Conservation (phyloP, 805 yeast genomes). For the Ascoidea asiatica region DNA sequence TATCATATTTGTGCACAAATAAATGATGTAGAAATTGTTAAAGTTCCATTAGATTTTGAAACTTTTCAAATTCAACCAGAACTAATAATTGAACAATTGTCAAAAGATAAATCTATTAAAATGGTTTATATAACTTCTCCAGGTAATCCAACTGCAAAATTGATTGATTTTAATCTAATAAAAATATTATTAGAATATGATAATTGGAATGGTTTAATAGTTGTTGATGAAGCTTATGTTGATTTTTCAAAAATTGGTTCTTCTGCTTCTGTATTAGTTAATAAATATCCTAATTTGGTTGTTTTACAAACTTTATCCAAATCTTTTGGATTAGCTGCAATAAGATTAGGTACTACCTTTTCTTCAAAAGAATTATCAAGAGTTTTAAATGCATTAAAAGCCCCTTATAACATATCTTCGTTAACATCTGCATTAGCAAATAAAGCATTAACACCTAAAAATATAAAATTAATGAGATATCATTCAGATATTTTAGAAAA, state of each 20-base stretch:
- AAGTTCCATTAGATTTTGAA: slow-evolving; percentile 58
- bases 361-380: slow-evolving; percentile 45
- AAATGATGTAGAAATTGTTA: slow-evolving; percentile 70
- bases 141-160: slow-evolving; percentile 87
- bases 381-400: slow-evolving; percentile 80
- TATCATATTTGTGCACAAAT: slow-evolving; percentile 82
- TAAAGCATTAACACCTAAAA: slow-evolving; percentile 51
- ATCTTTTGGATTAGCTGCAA: slow-evolving; percentile 93
- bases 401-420: slow-evolving; percentile 87
- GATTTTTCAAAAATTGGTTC: slow-evolving; percentile 65
- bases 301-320: slow-evolving; percentile 89
- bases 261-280: slow-evolving; percentile 68
- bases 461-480: slow-evolving; percentile 44
- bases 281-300: slow-evolving; percentile 67
- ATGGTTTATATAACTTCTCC: slow-evolving; percentile 83
- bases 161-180: slow-evolving; percentile 36
- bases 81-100: slow-evolving; percentile 36
- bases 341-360: slow-evolving; percentile 75
- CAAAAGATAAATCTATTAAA: slow-evolving; percentile 50
- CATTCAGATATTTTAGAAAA: slow-evolving; percentile 33
- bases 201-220: slow-evolving; percentile 62
- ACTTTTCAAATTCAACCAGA: slow-evolving; percentile 52
- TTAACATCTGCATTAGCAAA: slow-evolving; percentile 64
- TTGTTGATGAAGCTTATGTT: slow-evolving; percentile 90
- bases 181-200: slow-evolving; percentile 29